Evolutionary conservation across 768 basidiomycete species (phyloP), one percentile per base, ranked within the genome.

Genomic region (Boletus speciosus): DNA sequence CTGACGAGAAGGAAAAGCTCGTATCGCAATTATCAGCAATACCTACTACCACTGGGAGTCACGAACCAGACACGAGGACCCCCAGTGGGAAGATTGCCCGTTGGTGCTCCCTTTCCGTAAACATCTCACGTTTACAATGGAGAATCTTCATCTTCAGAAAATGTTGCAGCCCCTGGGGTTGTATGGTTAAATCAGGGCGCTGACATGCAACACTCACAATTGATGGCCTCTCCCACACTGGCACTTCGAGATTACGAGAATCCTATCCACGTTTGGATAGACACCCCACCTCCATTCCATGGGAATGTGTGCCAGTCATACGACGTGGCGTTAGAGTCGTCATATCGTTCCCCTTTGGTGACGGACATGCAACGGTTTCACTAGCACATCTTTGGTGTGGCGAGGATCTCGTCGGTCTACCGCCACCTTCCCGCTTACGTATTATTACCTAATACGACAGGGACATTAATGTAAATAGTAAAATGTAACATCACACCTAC

Each of bases 1-100:
- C 63, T 1, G 57, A 65, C 15, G 63, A 66, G 37, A 66, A 66
- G 41, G 52, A 67, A 60, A 50, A 49, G 6, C 64, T 65, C 14
- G 34, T 47, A 14, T 34, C 48, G 12, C 47, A 15, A 29, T 11
- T 67, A 37, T 65, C 65, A 39, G 62, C 52, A 6, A 37, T 52
- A n/a, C 47, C 55, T 32, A 4, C 25, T 4, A 4, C 25, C 4
- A 40, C 39, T 43, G 45, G 15, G 3, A 5, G 5, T 23, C 36
- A 42, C 8, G 38, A 42, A n/a, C 21, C 48, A 41, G 52, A 49
- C 6, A 25, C 16, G 29, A 16, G 2, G 5, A 37, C 44, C 34
- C 40, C 41, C 2, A 2, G n/a, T n/a, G 46, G 40, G n/a, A 44
- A 39, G 41, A 9, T 25, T 47, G 0, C 47, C 9, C 51, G 64